A percentile compares a stretch with the other conserved stretches of the same genome.
Evolutionary conservation across 768 basidiomycete species (phyloP).

Genomic region (Suillus luteus): DNA sequence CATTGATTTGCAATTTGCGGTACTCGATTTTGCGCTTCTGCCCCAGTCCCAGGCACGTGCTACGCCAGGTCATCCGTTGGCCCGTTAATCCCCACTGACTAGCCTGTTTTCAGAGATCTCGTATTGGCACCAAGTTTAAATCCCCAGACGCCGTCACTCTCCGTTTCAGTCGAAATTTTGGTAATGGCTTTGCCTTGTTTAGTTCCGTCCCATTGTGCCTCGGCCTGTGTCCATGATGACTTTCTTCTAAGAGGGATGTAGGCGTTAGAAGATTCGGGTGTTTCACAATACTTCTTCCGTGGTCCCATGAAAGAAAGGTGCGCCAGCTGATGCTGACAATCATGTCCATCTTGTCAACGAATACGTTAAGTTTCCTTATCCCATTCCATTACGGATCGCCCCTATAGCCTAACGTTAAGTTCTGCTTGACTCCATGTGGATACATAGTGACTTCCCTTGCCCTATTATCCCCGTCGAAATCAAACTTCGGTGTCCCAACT

Average conservation of each 20-base stretch:
- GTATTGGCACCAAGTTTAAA: background rate
- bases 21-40: background rate
- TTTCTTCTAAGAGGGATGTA: background rate
- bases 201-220: background rate
- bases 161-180: too few species aligned
- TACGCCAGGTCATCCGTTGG: background rate
- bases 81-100: background rate
- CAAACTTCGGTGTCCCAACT: background rate
- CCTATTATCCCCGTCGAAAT: background rate
- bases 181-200: background rate
- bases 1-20: slow-evolving; percentile 1
- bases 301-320: background rate
- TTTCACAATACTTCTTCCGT: slow-evolving; percentile 1
- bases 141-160: background rate
- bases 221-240: background rate
- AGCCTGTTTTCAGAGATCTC: background rate
- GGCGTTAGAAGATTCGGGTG: background rate
- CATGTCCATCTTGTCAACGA: background rate
- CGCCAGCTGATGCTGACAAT: slow-evolving; percentile 1
- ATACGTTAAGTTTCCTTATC: background rate
- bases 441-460: background rate
- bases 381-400: background rate
- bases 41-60: background rate
- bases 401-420: background rate
- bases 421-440: background rate